These are phyloP conservation scores for Collybia nuda DNA, from an alignment of 768 basidiomycete species.

Conservation along the genomic window DNA sequence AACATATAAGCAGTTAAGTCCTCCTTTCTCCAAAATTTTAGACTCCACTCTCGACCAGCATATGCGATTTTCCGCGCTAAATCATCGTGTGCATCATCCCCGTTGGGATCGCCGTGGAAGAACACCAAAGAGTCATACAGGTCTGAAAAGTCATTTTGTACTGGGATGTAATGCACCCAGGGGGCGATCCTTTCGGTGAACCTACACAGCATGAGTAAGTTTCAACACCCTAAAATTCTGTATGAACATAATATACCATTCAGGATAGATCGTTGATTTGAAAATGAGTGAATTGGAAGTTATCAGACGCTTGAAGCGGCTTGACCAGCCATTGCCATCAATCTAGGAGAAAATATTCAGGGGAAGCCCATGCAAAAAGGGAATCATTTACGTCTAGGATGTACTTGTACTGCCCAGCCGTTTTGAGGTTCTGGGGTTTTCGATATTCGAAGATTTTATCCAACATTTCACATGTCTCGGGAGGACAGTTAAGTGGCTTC, in stretches of 20 bases:
- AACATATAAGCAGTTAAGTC: constrained; percentile 62
- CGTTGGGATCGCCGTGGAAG: constrained; percentile 61
- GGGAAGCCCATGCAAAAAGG: not conserved
- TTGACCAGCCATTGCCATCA: constrained; percentile 63
- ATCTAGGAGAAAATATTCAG: constrained; percentile 27
- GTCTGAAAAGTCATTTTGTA: constrained; percentile 62
- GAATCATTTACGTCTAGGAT: constrained; percentile 47
- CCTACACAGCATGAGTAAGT: constrained; percentile 26
- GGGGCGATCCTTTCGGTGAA: constrained; percentile 53
- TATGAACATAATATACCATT: constrained; percentile 42
- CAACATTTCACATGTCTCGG: constrained; percentile 40
- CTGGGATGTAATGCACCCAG: constrained; percentile 75
- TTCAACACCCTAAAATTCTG: not conserved
- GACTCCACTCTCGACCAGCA: constrained; percentile 58
- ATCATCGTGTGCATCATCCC: constrained; percentile 55
- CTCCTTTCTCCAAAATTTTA: constrained; percentile 56
- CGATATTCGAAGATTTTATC: constrained; percentile 46
- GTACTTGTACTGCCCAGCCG: constrained; percentile 58
- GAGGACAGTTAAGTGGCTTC: constrained; percentile 38
- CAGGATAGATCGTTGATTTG: constrained; percentile 65
- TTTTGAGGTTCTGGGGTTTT: constrained; percentile 31
- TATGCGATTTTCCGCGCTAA: constrained; percentile 56
- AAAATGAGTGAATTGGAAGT: constrained; percentile 59
- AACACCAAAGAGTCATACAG: constrained; percentile 71
- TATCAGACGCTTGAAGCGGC: constrained; percentile 62